Base-by-base conservation (phyloP, 306 rosid genomes). In the Corylus avellana region DNA sequence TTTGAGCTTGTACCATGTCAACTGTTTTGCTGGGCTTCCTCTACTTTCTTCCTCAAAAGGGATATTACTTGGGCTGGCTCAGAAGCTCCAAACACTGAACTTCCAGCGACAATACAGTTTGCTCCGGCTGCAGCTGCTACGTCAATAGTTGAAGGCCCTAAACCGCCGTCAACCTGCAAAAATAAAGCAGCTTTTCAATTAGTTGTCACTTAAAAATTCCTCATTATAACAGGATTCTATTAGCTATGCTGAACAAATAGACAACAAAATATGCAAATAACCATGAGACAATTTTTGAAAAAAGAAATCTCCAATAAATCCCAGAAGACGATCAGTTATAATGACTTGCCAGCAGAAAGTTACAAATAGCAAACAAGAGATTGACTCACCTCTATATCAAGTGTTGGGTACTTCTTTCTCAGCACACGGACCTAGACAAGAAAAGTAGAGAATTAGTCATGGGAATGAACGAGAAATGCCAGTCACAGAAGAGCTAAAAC, bases 31-130 rank as follows among this genome's bases (percentile, higher is more conserved):
- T 89, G 94, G 73, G 86, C 88, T 84, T 81, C 84, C 78, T 91
- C 91, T 11, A 95, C 89, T 75, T 86, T 87, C 67, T 82, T 85
- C 83, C 91, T 84, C 88, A 95, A 48, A 35, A 90, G 81, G 82
- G 97, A 91, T 76, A 93, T 92, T 48, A 93, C 98, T 67, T 88
- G 74, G 61, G 83, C 89, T 57, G 99, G 99, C 61, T 93, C 93
- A 5, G 97, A 77, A 78, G 96, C 94, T 81, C 99, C 97, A 75
- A 95, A 93, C 79, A 95, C 98, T 13, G 99, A 95, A 82, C 97
- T 95, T 82, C 99, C 98, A 18, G 98, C 98, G 56, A 95, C 99
- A 67, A 95, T 93, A 86, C 98, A 95, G 78, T 95, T 93, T 48
- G 98, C 98, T 72, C 98, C 98, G 0, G 98, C 97, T 18, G 91